Percentiles rank a stretch among this genome's conserved stretches.
These are phyloP conservation scores for Curvularia verruculosa DNA, from an alignment of 2,329 filamentous ascomycete species.

Conservation along the genomic window DNA sequence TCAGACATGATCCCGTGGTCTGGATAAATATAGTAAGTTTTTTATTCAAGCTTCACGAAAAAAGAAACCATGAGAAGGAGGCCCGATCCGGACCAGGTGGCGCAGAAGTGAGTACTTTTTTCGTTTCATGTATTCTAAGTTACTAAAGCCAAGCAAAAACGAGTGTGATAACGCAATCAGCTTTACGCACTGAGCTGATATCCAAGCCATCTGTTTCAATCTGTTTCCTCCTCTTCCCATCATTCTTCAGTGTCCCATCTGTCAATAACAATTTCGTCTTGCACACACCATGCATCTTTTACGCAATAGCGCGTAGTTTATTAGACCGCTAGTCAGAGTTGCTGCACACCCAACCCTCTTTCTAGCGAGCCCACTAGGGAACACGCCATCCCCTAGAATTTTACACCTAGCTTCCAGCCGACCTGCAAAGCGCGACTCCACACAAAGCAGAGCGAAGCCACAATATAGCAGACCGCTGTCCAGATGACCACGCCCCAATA, in stretches of 20 bases:
- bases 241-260: neutral
- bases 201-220: neutral
- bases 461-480: slow-evolving; percentile 53
- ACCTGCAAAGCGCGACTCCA: slow-evolving; percentile 50
- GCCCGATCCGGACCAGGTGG: neutral
- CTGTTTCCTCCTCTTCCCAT: neutral
- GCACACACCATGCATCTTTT: neutral
- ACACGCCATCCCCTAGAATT: slow-evolving; percentile 28
- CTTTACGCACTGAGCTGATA: neutral
- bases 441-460: slow-evolving; percentile 49
- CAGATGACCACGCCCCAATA: slow-evolving; percentile 56
- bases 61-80: neutral
- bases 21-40: neutral
- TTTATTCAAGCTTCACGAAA: neutral
- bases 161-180: neutral
- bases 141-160: neutral
- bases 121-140: neutral
- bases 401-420: slow-evolving; percentile 50
- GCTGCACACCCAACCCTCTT: slow-evolving; percentile 5
- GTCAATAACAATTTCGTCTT: neutral
- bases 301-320: neutral
- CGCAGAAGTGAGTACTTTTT: neutral
- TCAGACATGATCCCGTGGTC: neutral
- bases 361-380: neutral
- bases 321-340: neutral